Conservation (phyloP, 2,329 filamentous ascomycete species). For the Fusarium duplospermum region DNA sequence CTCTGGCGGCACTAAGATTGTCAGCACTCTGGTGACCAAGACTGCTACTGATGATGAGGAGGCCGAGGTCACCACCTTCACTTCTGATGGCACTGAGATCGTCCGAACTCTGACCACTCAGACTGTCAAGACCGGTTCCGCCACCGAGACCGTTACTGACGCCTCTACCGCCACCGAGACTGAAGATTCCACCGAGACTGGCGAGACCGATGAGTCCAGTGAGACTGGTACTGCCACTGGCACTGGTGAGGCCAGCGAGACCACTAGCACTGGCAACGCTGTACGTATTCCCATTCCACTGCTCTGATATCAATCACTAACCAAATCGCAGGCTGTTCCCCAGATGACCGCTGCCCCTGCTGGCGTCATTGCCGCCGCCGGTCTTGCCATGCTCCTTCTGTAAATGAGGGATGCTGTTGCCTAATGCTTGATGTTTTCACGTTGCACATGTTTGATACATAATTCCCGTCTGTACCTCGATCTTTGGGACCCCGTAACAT, state of each 20-base stretch:
- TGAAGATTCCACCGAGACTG: constrained; percentile 16
- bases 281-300: constrained; percentile 41
- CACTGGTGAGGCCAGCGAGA: constrained; percentile 24
- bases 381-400: constrained; percentile 61
- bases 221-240: constrained; percentile 22
- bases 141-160: constrained; percentile 35
- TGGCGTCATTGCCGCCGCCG: constrained; percentile 61
- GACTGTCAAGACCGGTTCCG: constrained; percentile 31
- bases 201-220: constrained; percentile 15
- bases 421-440: constrained; percentile 44
- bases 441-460: constrained; percentile 56
- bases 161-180: constrained; percentile 27
- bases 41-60: constrained; percentile 15
- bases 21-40: constrained; percentile 12
- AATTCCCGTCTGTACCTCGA: constrained; percentile 54
- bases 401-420: constrained; percentile 48
- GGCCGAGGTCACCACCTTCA: constrained; percentile 24
- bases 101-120: constrained; percentile 34
- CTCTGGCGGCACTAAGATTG: constrained; percentile 17
- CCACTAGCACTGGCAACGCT: constrained; percentile 42
- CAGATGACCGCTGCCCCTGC: constrained; percentile 59
- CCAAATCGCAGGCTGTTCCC: constrained; percentile 43
- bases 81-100: constrained; percentile 29
- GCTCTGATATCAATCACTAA: constrained; percentile 13
- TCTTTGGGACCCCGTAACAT: constrained; percentile 44